Evolutionary conservation across 176 grass and related monocot species (phyloP).

Genomic region (Tillandsia fasciculata): DNA sequence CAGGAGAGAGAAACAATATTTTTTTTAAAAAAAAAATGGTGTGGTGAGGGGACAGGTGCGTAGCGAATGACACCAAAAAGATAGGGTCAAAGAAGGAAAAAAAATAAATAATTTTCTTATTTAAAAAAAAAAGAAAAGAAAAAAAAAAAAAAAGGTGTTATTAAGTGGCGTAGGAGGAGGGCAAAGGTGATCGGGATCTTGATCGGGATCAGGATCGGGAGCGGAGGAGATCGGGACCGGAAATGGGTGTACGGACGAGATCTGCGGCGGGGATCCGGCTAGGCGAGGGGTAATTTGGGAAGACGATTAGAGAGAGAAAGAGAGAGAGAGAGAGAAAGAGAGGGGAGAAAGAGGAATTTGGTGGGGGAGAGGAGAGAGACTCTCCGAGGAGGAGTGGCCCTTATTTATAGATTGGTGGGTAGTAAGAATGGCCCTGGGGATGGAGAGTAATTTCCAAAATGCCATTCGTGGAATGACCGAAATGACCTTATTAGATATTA

Average conservation of each 20-base stretch:
- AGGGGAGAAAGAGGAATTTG: neutral
- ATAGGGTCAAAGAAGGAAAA: too few relatives aligned
- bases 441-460: neutral
- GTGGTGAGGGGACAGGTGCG: neutral
- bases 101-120: too few relatives aligned
- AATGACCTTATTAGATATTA: neutral
- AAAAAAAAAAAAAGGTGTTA: neutral
- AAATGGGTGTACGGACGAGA: neutral
- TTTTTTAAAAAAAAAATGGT: neutral
- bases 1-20: neutral
- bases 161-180: neutral
- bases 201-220: neutral
- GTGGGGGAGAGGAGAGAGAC: neutral
- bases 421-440: neutral
- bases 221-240: neutral
- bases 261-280: neutral
- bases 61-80: too few relatives aligned
- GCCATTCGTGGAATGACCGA: neutral
- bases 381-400: neutral
- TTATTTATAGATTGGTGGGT: neutral
- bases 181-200: neutral
- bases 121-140: neutral
- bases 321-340: neutral
- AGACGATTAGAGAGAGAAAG: neutral
- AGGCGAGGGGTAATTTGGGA: neutral